Conservation (phyloP, 768 basidiomycete genomes). For the Agaricus sinodeliciosus region DNA sequence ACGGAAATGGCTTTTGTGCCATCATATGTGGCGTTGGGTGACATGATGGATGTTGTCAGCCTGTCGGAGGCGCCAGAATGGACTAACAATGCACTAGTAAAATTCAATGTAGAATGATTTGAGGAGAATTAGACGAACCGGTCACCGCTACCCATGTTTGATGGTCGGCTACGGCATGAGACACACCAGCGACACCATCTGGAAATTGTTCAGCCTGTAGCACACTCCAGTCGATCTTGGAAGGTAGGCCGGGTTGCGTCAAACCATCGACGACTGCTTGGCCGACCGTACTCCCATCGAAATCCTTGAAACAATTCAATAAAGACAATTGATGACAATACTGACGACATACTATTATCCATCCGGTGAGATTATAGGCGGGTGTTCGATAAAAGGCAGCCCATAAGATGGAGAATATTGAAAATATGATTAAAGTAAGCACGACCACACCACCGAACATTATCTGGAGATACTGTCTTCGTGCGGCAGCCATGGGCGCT, state of each 20-base stretch:
- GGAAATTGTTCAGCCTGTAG: slow-evolving; percentile 36
- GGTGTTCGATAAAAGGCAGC: slow-evolving; percentile 40
- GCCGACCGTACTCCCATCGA: slow-evolving; percentile 51
- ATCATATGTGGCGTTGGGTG: slow-evolving; percentile 38
- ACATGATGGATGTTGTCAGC: slow-evolving; percentile 28
- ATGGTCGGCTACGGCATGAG: slow-evolving; percentile 40
- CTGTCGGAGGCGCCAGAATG: slow-evolving; percentile 32
- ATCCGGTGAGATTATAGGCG: slow-evolving; percentile 38
- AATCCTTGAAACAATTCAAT: slow-evolving; percentile 37
- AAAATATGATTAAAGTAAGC: slow-evolving; percentile 39
- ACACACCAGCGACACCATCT: slow-evolving; percentile 35
- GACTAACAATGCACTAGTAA: slow-evolving; percentile 21
- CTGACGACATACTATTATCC: slow-evolving; percentile 43
- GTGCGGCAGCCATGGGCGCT: slow-evolving; percentile 15
- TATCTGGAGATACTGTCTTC: slow-evolving; percentile 39
- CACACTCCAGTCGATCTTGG: slow-evolving; percentile 40
- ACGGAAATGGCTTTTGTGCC: slow-evolving; percentile 43
- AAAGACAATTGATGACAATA: neutral
- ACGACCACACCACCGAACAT: slow-evolving; percentile 28
- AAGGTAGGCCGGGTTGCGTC: slow-evolving; percentile 17
- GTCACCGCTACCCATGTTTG: slow-evolving; percentile 48
- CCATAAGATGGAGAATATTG: slow-evolving; percentile 54
- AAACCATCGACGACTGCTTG: slow-evolving; percentile 29
- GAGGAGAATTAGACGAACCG: slow-evolving; percentile 27
- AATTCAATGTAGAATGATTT: neutral